These are phyloP conservation scores for Penicillium sp. DNA, from an alignment of 2,329 filamentous ascomycete genomes.

Conservation along the genomic window DNA sequence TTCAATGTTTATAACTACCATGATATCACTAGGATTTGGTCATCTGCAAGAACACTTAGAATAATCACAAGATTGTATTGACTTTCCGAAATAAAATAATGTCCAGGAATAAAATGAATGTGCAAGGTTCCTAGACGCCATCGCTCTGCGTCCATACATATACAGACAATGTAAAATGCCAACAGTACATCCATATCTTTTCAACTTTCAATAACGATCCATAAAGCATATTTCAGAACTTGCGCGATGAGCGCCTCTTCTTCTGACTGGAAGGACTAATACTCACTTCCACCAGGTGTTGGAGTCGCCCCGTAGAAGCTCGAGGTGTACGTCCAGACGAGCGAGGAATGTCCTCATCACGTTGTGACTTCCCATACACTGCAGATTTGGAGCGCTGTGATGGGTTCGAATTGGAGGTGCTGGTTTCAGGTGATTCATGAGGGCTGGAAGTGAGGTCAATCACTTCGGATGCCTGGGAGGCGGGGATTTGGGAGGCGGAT, in stretches of 20 bases:
- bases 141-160: constrained; percentile 5
- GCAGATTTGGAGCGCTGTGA: not conserved
- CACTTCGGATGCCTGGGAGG: constrained; percentile 16
- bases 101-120: constrained; percentile 4
- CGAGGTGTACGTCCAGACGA: constrained; percentile 18
- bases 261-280: constrained; percentile 19
- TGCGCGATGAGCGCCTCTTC: constrained; percentile 13
- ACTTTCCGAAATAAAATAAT: constrained; percentile 1
- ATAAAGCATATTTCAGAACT: constrained; percentile 3
- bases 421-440: not conserved
- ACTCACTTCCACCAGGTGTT: constrained; percentile 20
- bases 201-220: not conserved
- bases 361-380: not conserved
- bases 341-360: constrained; percentile 11
- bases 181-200: not conserved
- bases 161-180: not conserved
- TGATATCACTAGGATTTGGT: constrained; percentile 3
- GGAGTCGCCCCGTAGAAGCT: constrained; percentile 19
- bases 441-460: constrained; percentile 21
- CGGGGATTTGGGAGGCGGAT: constrained; percentile 7
- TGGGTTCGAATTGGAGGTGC: not conserved
- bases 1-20: not conserved
- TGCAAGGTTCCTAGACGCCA: constrained; percentile 9
- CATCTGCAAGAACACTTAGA: constrained; percentile 2
- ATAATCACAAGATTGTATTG: not conserved